Percentiles rank a stretch among this genome's conserved stretches.
phyloP scores from a whole-genome alignment of 1,284 basidiomycete genomes.

The Ceratobasidium sp. region DNA sequence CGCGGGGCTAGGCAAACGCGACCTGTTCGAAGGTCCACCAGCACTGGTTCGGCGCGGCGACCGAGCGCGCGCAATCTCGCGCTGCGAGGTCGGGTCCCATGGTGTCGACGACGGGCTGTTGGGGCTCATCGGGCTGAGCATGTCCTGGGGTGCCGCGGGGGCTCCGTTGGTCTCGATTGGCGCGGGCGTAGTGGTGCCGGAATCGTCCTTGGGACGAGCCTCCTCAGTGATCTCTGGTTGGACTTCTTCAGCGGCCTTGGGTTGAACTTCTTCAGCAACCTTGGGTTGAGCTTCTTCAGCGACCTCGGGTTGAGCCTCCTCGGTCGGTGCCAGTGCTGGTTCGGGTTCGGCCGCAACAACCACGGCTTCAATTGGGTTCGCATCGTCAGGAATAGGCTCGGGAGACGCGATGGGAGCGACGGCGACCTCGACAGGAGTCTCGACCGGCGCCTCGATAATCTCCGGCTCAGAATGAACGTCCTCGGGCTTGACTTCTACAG shows the following conservation, averaged over 20 bases:
- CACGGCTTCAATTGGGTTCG: background rate
- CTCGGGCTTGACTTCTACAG: slow-evolving; percentile 27
- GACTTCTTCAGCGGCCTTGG: slow-evolving; percentile 4
- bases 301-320: background rate
- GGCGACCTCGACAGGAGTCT: background rate
- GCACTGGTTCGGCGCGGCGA: slow-evolving; percentile 32
- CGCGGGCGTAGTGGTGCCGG: slow-evolving; percentile 2
- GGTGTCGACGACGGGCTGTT: slow-evolving; percentile 43
- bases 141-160: background rate
- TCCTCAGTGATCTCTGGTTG: slow-evolving; percentile 13
- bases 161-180: slow-evolving; percentile 10
- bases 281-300: background rate
- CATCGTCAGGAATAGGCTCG: slow-evolving; percentile 16
- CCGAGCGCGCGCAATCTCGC: slow-evolving; percentile 41
- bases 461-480: slow-evolving; percentile 17
- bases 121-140: slow-evolving; percentile 40
- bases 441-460: slow-evolving; percentile 11
- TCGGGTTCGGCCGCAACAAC: slow-evolving; percentile 7
- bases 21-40: slow-evolving; percentile 33
- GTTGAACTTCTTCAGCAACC: background rate
- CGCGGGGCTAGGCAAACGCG: slow-evolving; percentile 33
- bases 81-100: slow-evolving; percentile 25
- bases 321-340: background rate
- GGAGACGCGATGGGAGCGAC: background rate
- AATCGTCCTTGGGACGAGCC: background rate